These are phyloP conservation scores for Pelargonium myrrhifolium DNA, from an alignment of 441 rosid genomes.

Conservation along the genomic window DNA sequence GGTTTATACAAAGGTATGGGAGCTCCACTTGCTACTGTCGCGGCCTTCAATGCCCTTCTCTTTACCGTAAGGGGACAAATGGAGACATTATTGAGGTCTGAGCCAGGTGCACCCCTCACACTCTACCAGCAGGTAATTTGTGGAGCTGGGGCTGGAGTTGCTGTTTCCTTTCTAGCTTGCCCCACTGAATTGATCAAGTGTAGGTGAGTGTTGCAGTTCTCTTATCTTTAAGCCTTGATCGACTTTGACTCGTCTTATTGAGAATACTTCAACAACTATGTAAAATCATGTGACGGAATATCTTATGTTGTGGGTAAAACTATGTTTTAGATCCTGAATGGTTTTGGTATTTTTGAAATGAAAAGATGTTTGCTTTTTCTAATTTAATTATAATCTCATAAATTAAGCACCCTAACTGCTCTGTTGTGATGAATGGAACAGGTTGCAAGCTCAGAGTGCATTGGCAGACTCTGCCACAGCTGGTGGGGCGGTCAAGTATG, in stretches of 20 bases:
- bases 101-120: constrained; percentile 67
- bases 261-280: no score
- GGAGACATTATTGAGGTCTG: constrained; percentile 75
- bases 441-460: constrained; percentile 92
- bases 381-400: not conserved
- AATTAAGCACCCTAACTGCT: not conserved
- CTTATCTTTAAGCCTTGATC: not conserved
- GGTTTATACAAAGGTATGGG: constrained; percentile 98
- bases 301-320: no score
- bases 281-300: no score
- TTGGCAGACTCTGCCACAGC: constrained; percentile 46
- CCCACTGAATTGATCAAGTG: constrained; percentile 95
- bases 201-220: constrained; percentile 40
- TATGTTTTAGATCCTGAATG: no score
- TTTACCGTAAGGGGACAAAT: constrained; percentile 89
- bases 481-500: constrained; percentile 55
- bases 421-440: constrained; percentile 21
- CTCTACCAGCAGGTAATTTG: constrained; percentile 66
- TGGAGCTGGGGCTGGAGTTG: constrained; percentile 89
- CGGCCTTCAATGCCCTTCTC: constrained; percentile 87
- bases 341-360: not conserved
- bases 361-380: not conserved
- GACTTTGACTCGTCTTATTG: no score
- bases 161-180: constrained; percentile 94
- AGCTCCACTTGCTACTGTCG: constrained; percentile 93